phyloP scores from a whole-genome alignment of 257 asterid species.

The Solanum piurae region DNA sequence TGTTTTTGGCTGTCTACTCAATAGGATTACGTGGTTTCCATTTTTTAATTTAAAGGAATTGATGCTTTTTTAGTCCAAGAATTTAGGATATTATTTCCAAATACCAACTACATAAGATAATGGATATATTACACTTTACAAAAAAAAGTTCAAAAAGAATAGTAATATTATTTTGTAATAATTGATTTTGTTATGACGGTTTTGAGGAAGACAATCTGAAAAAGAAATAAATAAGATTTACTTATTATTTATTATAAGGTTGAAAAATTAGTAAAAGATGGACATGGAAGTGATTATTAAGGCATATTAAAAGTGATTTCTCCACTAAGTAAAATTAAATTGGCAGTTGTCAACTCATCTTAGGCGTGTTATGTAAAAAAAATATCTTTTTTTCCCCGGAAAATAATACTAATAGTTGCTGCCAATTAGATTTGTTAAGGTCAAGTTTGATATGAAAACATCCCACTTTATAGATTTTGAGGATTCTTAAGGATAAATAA shows the following conservation, averaged over 20 bases:
- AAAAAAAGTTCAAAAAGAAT: background rate
- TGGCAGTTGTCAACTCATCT: constrained; percentile 12
- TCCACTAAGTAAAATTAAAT: constrained; percentile 8
- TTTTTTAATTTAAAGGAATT: background rate
- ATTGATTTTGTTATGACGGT: background rate
- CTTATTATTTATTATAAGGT: background rate
- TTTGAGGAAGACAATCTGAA: background rate
- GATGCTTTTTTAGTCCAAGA: background rate
- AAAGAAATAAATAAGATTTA: background rate
- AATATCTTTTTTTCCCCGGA: background rate
- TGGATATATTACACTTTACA: background rate
- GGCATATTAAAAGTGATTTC: background rate
- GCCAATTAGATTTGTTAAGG: background rate
- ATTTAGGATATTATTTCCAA: constrained; percentile 7
- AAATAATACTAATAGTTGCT: background rate
- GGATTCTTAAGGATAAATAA: constrained; percentile 12
- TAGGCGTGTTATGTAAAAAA: background rate
- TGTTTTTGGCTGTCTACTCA: background rate
- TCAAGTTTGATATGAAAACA: constrained; percentile 8
- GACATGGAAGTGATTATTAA: constrained; percentile 11
- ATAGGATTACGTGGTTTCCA: background rate
- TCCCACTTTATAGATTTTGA: background rate
- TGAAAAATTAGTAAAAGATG: background rate
- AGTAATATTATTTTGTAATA: background rate
- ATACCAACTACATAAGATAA: background rate